Evolutionary conservation across 2,329 filamentous ascomycete genomes (phyloP).

Genomic region (Ciborinia camelliae): DNA sequence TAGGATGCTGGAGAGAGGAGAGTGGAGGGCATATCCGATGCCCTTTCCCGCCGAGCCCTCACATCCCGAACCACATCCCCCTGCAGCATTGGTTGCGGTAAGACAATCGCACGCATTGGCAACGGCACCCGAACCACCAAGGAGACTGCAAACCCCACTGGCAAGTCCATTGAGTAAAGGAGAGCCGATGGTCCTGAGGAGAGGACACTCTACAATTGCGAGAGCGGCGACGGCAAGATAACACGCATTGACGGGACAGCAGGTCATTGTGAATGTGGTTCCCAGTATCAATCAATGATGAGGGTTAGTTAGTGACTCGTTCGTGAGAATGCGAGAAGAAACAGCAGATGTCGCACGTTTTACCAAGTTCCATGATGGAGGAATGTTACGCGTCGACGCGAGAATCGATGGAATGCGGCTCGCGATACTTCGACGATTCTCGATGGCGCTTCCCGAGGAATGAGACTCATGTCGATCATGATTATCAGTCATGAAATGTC

Average conservation of each 20-base stretch:
- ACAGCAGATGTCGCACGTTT: not conserved
- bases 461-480: not conserved
- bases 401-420: not conserved
- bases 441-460: not conserved
- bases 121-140: not conserved
- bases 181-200: not conserved
- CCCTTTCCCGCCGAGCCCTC: not conserved
- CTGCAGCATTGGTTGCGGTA: not conserved
- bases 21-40: not conserved
- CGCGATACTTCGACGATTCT: not conserved
- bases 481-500: not conserved
- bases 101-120: slow-evolving; percentile 4
- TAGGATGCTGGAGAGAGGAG: not conserved
- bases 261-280: not conserved
- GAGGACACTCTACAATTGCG: not conserved
- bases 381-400: not conserved
- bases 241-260: slow-evolving; percentile 2
- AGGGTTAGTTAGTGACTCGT: not conserved
- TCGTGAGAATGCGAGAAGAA: not conserved
- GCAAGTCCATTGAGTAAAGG: not conserved
- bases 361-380: not conserved
- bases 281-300: not conserved
- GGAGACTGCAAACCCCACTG: not conserved
- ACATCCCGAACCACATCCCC: slow-evolving; percentile 3
- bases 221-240: slow-evolving; percentile 2